Percentiles rank a stretch among this genome's conserved stretches.
Conservation (phyloP, 208 protist species). For the Wallacemonas collosoma region DNA sequence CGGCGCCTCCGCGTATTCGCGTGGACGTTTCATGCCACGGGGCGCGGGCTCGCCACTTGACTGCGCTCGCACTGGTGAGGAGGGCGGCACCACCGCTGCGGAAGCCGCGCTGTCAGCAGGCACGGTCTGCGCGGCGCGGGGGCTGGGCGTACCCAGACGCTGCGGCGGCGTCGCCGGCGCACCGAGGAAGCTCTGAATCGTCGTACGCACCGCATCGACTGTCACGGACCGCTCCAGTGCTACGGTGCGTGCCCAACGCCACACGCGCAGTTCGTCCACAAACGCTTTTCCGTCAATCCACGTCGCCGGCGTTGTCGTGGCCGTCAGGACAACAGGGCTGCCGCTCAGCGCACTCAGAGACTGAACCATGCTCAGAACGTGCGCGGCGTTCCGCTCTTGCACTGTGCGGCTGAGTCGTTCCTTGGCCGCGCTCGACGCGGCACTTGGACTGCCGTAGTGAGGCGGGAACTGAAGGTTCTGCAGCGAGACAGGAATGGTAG, state of each 20-base stretch:
- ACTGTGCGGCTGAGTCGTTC: slow-evolving; percentile 13
- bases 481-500: slow-evolving; percentile 27
- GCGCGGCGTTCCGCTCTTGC: slow-evolving; percentile 60
- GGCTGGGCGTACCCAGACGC: neutral
- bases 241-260: slow-evolving; percentile 77
- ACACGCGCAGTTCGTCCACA: slow-evolving; percentile 87
- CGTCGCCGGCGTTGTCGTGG: slow-evolving; percentile 40
- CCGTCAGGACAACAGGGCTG: slow-evolving; percentile 21
- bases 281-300: slow-evolving; percentile 82
- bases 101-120: no score
- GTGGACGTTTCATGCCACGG: no score
- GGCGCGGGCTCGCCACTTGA: no score
- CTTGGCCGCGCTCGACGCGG: neutral
- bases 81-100: no score
- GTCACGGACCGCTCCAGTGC: slow-evolving; percentile 36
- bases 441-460: slow-evolving; percentile 1
- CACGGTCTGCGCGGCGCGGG: no score
- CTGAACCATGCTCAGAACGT: slow-evolving; percentile 57
- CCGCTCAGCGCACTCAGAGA: slow-evolving; percentile 33
- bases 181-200: slow-evolving; percentile 32
- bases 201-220: slow-evolving; percentile 15
- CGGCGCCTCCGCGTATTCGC: no score
- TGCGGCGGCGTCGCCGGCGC: neutral
- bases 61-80: no score
- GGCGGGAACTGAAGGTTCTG: slow-evolving; percentile 51